These are phyloP conservation scores for Mycena chlorophos DNA, from an alignment of 768 basidiomycete species.

Conservation along the genomic window DNA sequence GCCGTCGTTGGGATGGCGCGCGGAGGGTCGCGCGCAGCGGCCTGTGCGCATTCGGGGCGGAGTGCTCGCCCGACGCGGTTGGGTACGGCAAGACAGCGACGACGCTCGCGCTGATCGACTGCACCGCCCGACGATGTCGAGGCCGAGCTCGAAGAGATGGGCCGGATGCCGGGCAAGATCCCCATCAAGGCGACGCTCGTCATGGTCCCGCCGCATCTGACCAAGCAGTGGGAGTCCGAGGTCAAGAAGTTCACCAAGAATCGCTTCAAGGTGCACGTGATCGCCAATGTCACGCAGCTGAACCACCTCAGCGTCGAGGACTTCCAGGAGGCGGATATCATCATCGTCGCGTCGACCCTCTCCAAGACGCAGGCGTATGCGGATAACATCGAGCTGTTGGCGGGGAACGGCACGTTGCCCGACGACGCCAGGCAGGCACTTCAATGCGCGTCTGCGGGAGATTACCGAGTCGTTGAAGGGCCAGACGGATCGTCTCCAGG, in stretches of 20 bases:
- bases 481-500: constrained; percentile 70
- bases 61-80: constrained; percentile 92
- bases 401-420: constrained; percentile 71
- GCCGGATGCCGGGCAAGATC: constrained; percentile 62
- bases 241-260: constrained; percentile 75
- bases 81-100: constrained; percentile 98
- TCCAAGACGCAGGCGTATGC: constrained; percentile 78
- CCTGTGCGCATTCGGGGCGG: constrained; percentile 79
- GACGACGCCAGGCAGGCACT: constrained; percentile 81
- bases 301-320: constrained; percentile 73
- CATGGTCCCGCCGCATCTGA: constrained; percentile 88
- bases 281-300: constrained; percentile 68
- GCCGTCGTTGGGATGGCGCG: constrained; percentile 87
- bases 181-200: constrained; percentile 78
- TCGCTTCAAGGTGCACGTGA: constrained; percentile 61
- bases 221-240: constrained; percentile 90
- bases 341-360: constrained; percentile 84
- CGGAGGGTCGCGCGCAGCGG: constrained; percentile 86
- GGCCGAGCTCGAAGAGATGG: constrained; percentile 56
- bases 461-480: constrained; percentile 54
- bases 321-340: constrained; percentile 78
- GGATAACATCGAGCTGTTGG: constrained; percentile 71
- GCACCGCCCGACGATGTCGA: constrained; percentile 55
- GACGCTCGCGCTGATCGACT: constrained; percentile 85
- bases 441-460: constrained; percentile 77